Evolutionary conservation across 345 rosid genomes (phyloP).

Genomic region (Sonneratia caseolaris): DNA sequence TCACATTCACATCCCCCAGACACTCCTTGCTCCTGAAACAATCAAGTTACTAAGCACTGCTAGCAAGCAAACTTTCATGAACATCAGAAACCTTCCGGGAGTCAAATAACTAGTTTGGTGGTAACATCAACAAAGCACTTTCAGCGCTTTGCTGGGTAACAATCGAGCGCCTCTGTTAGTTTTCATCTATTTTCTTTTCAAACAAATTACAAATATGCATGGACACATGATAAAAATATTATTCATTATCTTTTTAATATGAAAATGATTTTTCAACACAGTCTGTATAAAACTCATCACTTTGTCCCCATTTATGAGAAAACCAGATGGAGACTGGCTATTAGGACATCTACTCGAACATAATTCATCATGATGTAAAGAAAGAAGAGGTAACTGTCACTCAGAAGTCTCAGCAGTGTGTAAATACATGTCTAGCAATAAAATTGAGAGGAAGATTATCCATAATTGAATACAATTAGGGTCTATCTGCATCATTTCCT

Average conservation of each 20-base stretch:
- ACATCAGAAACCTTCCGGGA: not conserved
- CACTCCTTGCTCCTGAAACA: not conserved
- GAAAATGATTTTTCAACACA: not conserved
- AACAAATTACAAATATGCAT: no score
- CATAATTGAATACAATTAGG: not conserved
- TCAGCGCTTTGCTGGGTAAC: not conserved
- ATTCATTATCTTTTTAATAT: no score
- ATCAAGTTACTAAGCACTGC: not conserved
- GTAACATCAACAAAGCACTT: not conserved
- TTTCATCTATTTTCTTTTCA: no score
- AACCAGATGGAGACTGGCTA: not conserved
- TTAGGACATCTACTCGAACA: not conserved
- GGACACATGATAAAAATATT: no score
- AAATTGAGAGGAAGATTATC: not conserved
- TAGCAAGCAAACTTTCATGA: not conserved
- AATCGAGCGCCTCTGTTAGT: not conserved
- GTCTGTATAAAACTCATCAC: not conserved
- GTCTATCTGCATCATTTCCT: not conserved
- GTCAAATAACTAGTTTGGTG: not conserved
- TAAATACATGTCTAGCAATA: not conserved
- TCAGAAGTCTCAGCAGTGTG: not conserved
- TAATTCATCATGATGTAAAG: not conserved
- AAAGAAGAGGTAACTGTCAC: not conserved
- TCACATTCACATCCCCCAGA: no score
- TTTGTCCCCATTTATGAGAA: not conserved